Base-by-base conservation (phyloP, 345 rosid species). In the Salix brachista region DNA sequence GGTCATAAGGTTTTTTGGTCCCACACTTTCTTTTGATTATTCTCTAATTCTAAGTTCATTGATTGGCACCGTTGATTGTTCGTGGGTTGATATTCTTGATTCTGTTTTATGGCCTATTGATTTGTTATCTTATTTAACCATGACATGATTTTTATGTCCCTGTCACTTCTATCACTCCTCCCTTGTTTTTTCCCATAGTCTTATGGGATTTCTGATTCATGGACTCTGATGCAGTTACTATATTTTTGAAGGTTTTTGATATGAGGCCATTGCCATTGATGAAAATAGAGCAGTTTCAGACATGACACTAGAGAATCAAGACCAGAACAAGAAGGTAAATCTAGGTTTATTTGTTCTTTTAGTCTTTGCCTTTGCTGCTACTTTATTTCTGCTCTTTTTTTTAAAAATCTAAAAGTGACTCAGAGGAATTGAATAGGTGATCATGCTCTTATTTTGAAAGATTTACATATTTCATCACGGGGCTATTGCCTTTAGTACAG, bases 241-340 rank as follows among this genome's bases (percentile, higher is more conserved):
- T 4, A 17, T 46, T 48, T 19, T 9, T 50, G 46, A 52, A 52
- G 73, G 70, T 65, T 77, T 56, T 25, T 67, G 41, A 60, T 58
- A 23, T 36, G 11, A 42, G 50, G 39, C 65, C 41, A 67, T 23
- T 44, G 52, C 36, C 67, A 71, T 71, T 74, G 75, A 77, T 77
- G 83, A 81, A 39, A 71, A 42, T 61, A 62, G 25, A 69, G 69
- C 54, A 32, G 30, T 75, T 72, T 60, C 70, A 60, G 82, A 72
- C 60, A 77, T 72, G 85, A 76, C 84, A 41, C 61, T 76, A 23
- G 80, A 62, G 84, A 84, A 83, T 79, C 88, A 79, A 79, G 85
- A 79, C 64, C 77, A 60, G 73, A 72, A 72, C 77, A 83, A 79
- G 79, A 86, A 89, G 85, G 83, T 58, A 58, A 58, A 9, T 58